Conservation (phyloP, 2,329 filamentous ascomycete species). For the Fusarium pseudograminearum region DNA sequence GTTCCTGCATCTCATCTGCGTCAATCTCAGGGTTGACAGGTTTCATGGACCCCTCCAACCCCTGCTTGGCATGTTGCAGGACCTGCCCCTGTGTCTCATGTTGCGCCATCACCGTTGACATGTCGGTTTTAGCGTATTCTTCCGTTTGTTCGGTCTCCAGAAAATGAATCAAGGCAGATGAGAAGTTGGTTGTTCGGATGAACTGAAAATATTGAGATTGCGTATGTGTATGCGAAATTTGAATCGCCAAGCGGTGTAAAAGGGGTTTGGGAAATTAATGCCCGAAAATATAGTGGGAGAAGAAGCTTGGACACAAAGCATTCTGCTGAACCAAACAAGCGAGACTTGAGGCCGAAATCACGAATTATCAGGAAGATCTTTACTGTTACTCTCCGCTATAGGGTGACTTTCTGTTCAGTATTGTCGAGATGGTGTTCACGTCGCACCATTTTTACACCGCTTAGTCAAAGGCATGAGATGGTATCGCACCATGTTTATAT, state of each 20-base stretch:
- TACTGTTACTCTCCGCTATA: slow-evolving; percentile 3
- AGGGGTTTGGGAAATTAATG: slow-evolving; percentile 7
- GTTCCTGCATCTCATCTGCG: slow-evolving; percentile 3
- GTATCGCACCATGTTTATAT: slow-evolving; percentile 18
- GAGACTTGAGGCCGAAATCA: background rate
- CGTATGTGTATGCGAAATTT: background rate
- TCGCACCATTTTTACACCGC: slow-evolving; percentile 26
- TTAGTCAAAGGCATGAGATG: background rate
- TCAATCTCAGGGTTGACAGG: slow-evolving; percentile 26
- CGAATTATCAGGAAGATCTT: background rate
- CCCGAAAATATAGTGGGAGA: background rate
- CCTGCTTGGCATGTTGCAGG: slow-evolving; percentile 32
- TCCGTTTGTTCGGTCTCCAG: background rate
- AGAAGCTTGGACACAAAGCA: background rate
- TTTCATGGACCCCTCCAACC: slow-evolving; percentile 21
- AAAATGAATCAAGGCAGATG: background rate
- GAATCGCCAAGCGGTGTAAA: background rate
- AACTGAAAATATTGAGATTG: background rate
- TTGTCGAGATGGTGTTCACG: slow-evolving; percentile 8
- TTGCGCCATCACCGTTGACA: slow-evolving; percentile 18
- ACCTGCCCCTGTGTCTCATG: slow-evolving; percentile 40
- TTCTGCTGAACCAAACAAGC: background rate
- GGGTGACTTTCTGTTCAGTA: slow-evolving; percentile 3
- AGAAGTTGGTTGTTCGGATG: background rate
- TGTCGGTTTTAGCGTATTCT: slow-evolving; percentile 28